These are phyloP conservation scores for Cokeromyces recurvatus DNA, from an alignment of 371 early-diverging fungal species.

Conservation along the genomic window DNA sequence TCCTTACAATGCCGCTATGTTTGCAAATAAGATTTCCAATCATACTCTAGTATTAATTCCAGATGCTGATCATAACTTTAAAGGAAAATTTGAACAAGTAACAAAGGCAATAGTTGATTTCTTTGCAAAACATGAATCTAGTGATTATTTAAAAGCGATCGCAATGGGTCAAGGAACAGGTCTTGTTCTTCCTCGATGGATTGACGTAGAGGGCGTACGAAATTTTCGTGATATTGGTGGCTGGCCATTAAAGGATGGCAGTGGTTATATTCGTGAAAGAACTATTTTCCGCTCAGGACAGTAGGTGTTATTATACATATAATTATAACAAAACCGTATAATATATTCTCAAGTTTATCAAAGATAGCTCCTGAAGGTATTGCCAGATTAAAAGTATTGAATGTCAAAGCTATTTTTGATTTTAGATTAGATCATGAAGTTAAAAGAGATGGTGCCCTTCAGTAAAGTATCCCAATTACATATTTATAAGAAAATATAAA, in stretches of 20 bases:
- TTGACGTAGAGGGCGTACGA: constrained; percentile 56
- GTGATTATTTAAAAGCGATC: constrained; percentile 28
- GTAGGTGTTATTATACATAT: background rate
- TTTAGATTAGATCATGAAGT: constrained; percentile 54
- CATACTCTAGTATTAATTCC: constrained; percentile 49
- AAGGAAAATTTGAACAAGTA: constrained; percentile 39
- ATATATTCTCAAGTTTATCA: constrained; percentile 13
- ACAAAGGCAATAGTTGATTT: constrained; percentile 35
- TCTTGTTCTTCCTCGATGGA: constrained; percentile 33
- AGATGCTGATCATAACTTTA: constrained; percentile 57
- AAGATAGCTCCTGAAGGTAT: constrained; percentile 41
- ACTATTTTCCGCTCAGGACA: constrained; percentile 31
- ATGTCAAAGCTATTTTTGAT: constrained; percentile 53
- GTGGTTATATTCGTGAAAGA: constrained; percentile 43
- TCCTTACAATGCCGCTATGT: constrained; percentile 49
- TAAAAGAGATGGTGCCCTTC: constrained; percentile 41
- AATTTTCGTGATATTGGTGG: constrained; percentile 65
- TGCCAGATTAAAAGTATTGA: constrained; percentile 37
- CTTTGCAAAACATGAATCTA: constrained; percentile 34
- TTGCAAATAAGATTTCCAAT: constrained; percentile 46
- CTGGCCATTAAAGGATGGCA: constrained; percentile 38
- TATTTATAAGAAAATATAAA: background rate
- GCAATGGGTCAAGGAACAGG: constrained; percentile 25
- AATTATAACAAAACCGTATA: no score
- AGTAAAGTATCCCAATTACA: constrained; percentile 19